Conservation (phyloP, 2,329 filamentous ascomycete species). For the Botrytis elliptica region DNA sequence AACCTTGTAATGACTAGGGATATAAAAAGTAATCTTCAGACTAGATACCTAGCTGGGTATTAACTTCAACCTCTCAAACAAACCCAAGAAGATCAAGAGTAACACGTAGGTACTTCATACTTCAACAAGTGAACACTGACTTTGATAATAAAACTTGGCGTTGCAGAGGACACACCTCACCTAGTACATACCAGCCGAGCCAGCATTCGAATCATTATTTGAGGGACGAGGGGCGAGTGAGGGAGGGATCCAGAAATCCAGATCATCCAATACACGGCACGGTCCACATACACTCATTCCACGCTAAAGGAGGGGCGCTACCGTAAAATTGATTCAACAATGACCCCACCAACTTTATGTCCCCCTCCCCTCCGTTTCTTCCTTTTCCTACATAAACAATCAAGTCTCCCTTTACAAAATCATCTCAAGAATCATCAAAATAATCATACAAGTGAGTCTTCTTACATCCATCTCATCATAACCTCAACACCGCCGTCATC, state of each 20-base stretch:
- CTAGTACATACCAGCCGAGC: neutral
- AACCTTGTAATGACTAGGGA: neutral
- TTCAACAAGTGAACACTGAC: neutral
- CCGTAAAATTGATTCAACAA: conserved; percentile 21
- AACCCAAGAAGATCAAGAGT: neutral
- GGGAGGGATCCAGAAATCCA: neutral
- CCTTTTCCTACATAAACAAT: conserved; percentile 27
- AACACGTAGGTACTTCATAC: neutral
- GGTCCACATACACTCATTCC: conserved; percentile 6
- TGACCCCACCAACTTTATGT: conserved; percentile 24
- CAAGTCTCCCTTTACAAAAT: conserved; percentile 11
- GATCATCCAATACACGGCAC: conserved; percentile 2
- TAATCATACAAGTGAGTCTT: conserved; percentile 28
- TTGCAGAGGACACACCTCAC: neutral
- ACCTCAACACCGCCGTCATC: neutral
- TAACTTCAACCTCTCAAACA: neutral
- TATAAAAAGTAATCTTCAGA: neutral
- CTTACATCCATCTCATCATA: neutral
- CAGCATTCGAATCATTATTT: neutral
- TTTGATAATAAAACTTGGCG: neutral
- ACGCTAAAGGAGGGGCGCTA: conserved; percentile 23
- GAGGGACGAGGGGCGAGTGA: neutral
- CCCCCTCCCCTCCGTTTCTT: conserved; percentile 22
- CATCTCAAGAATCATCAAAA: conserved; percentile 21
- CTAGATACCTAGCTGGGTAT: neutral